A percentile compares a stretch with the other conserved stretches of the same genome.
These are phyloP conservation scores for Yarrowia sp. DNA, from an alignment of 805 yeast genomes.

Conservation along the genomic window DNA sequence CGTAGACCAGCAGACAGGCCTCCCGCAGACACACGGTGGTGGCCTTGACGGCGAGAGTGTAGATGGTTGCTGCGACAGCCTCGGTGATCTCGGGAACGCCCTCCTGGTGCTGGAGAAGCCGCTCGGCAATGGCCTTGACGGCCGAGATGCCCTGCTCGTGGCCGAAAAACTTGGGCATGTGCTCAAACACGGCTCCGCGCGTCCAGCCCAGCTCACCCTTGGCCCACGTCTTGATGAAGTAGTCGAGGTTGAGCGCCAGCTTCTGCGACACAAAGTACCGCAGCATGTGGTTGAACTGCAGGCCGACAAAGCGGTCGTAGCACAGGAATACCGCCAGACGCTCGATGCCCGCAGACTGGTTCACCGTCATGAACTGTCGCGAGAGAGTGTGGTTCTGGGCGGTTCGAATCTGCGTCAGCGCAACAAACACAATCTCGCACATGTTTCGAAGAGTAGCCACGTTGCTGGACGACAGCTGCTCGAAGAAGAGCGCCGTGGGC, in stretches of 20 bases:
- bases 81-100: slow-evolving; percentile 22
- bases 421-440: slow-evolving; percentile 38
- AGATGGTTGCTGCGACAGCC: slow-evolving; percentile 36
- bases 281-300: slow-evolving; percentile 12
- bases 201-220: slow-evolving; percentile 19
- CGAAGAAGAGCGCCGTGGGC: slow-evolving; percentile 44
- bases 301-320: slow-evolving; percentile 13
- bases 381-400: slow-evolving; percentile 21
- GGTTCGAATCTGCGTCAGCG: slow-evolving; percentile 13
- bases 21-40: slow-evolving; percentile 65
- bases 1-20: slow-evolving; percentile 54
- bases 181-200: neutral
- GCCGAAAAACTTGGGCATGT: slow-evolving; percentile 23
- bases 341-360: slow-evolving; percentile 8
- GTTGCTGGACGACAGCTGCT: slow-evolving; percentile 61
- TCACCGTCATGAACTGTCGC: slow-evolving; percentile 17
- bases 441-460: slow-evolving; percentile 57
- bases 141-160: slow-evolving; percentile 15
- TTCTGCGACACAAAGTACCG: slow-evolving; percentile 15
- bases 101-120: slow-evolving; percentile 19
- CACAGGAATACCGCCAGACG: slow-evolving; percentile 13
- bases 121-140: slow-evolving; percentile 21
- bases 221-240: slow-evolving; percentile 22
- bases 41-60: slow-evolving; percentile 54
- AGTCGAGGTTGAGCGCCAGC: slow-evolving; percentile 23